Percentiles rank a stretch among this genome's conserved stretches.
These are phyloP conservation scores for Mariannaea elegans DNA, from an alignment of 2,329 filamentous ascomycete genomes.

Conservation along the genomic window DNA sequence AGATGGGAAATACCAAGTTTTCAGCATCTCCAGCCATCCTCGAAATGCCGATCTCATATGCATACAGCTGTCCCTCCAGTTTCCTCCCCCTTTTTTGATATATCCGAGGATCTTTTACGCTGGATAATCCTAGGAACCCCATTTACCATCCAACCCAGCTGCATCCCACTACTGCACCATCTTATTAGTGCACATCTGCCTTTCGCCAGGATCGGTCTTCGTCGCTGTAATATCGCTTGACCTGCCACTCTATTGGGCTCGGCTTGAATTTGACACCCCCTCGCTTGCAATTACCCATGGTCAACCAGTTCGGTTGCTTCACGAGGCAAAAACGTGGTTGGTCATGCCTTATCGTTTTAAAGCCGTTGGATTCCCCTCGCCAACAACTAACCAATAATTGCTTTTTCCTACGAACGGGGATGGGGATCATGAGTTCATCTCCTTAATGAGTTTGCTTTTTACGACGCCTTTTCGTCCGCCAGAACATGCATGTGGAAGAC, in stretches of 20 bases:
- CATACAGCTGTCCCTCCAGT: slow-evolving; percentile 9
- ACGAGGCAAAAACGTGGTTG: slow-evolving; percentile 5
- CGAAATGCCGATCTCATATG: not conserved
- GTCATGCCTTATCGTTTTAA: not conserved
- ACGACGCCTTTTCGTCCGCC: slow-evolving; percentile 29
- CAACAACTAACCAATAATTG: not conserved
- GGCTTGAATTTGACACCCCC: not conserved
- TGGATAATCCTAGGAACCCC: slow-evolving; percentile 23
- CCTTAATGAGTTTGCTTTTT: slow-evolving; percentile 31
- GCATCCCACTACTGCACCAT: slow-evolving; percentile 39
- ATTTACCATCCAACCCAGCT: slow-evolving; percentile 27
- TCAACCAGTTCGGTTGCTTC: slow-evolving; percentile 5
- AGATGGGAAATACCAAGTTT: slow-evolving; percentile 6
- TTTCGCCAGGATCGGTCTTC: slow-evolving; percentile 25
- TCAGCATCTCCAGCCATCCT: not conserved
- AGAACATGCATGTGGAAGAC: slow-evolving; percentile 27
- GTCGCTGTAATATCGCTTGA: slow-evolving; percentile 17
- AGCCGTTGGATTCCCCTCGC: not conserved
- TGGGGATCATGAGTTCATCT: not conserved
- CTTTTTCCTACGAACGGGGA: slow-evolving; percentile 4
- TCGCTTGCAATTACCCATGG: not conserved
- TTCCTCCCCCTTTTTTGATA: slow-evolving; percentile 29
- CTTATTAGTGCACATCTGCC: slow-evolving; percentile 33
- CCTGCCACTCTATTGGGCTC: slow-evolving; percentile 11
- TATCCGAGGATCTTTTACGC: slow-evolving; percentile 16